Conservation (phyloP, 164 flowering plant species). For the Tetrastigma voinierianum region DNA sequence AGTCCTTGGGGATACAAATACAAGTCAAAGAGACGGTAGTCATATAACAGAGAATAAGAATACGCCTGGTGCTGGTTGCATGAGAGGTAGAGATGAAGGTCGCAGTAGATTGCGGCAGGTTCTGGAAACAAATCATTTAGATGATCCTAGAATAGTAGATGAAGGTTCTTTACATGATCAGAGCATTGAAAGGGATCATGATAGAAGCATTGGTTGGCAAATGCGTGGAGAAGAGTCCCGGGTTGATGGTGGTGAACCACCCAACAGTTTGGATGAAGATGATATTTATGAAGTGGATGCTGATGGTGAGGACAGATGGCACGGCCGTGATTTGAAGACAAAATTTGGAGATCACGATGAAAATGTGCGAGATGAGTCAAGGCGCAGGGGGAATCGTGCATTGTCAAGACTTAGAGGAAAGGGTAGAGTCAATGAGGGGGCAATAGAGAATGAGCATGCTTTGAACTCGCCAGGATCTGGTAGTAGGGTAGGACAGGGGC, state of each 20-base stretch:
- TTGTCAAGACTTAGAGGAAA: constrained; percentile 54
- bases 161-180: constrained; percentile 47
- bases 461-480: constrained; percentile 65
- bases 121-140: constrained; percentile 46
- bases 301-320: constrained; percentile 54
- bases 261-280: constrained; percentile 39
- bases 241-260: constrained; percentile 40
- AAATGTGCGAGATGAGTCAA: constrained; percentile 62
- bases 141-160: constrained; percentile 39
- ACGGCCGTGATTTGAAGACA: constrained; percentile 45
- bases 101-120: constrained; percentile 58
- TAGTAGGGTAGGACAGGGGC: constrained; percentile 45
- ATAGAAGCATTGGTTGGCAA: constrained; percentile 32
- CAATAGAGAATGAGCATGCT: constrained; percentile 48
- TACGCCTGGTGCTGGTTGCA: constrained; percentile 29
- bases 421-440: constrained; percentile 57
- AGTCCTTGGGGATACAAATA: constrained; percentile 69
- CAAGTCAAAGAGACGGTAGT: constrained; percentile 56
- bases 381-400: constrained; percentile 55
- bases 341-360: constrained; percentile 58
- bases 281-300: constrained; percentile 36
- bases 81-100: constrained; percentile 69
- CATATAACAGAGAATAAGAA: constrained; percentile 46
- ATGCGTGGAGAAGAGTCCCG: constrained; percentile 39
- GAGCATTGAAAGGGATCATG: constrained; percentile 44